These are phyloP conservation scores for Spathaspora sp. DNA, from an alignment of 1,139 yeast species.

Conservation along the genomic window DNA sequence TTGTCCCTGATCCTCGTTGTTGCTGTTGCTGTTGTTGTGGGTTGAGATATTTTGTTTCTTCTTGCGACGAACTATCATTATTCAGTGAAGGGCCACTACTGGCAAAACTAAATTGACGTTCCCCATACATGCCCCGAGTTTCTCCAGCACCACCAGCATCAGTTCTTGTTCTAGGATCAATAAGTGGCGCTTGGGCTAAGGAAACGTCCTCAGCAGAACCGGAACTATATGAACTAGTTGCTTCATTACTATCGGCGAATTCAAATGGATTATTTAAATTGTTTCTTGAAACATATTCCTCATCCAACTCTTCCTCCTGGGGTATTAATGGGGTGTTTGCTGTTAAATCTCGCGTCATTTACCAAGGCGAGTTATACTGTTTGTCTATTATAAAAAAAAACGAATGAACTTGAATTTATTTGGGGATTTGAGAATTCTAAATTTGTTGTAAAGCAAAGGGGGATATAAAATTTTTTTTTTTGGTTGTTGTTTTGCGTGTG, in stretches of 20 bases:
- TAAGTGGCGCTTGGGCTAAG: background rate
- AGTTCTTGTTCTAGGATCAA: background rate
- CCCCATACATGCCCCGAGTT: background rate
- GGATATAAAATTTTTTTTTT: background rate
- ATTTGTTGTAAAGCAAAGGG: background rate
- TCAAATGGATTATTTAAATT: conserved; percentile 5
- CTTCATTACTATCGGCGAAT: conserved; percentile 1
- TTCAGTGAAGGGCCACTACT: background rate
- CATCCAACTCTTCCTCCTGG: background rate
- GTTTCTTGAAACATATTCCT: background rate
- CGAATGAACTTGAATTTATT: background rate
- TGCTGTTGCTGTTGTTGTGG: background rate
- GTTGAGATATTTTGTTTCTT: background rate
- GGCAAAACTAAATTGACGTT: background rate
- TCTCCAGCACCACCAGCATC: background rate
- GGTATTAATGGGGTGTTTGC: conserved; percentile 1
- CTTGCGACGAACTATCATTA: background rate
- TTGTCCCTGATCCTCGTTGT: background rate
- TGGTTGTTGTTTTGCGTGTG: background rate
- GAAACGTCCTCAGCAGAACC: background rate
- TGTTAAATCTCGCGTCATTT: conserved; percentile 8
- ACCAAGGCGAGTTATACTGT: background rate
- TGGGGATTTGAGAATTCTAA: background rate
- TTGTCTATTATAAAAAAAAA: too few species aligned
- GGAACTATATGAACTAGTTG: conserved; percentile 4